Conservation (phyloP, 805 yeast genomes). For the Metschnikowia santaceciliae region DNA sequence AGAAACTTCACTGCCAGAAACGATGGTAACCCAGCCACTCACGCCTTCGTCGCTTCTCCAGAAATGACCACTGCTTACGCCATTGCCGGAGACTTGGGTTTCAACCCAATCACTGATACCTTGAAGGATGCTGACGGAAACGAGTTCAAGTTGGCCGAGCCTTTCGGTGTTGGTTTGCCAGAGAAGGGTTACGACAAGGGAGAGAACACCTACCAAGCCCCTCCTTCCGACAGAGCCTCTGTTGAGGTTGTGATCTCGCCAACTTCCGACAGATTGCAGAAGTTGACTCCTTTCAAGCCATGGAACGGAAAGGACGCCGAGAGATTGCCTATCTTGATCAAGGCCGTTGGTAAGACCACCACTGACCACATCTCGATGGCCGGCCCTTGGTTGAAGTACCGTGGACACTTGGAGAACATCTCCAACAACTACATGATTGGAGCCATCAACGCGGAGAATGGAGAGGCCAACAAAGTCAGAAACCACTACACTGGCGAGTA, state of each 20-base stretch:
- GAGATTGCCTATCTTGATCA: constrained; percentile 88
- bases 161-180: constrained; percentile 89
- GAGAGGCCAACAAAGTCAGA: constrained; percentile 86
- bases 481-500: constrained; percentile 89
- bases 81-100: constrained; percentile 91
- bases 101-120: constrained; percentile 92
- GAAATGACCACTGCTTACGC: constrained; percentile 95
- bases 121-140: constrained; percentile 85
- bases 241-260: constrained; percentile 80
- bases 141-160: constrained; percentile 84
- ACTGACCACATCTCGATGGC: constrained; percentile 99
- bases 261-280: constrained; percentile 93
- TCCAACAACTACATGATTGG: constrained; percentile 99
- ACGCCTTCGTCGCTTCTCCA: constrained; percentile 96
- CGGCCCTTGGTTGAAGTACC: constrained; percentile 99
- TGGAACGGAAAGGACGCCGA: constrained; percentile 96
- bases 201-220: constrained; percentile 94
- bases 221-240: constrained; percentile 78
- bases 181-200: constrained; percentile 87
- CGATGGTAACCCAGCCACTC: constrained; percentile 96
- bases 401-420: constrained; percentile 98
- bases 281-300: constrained; percentile 86
- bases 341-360: constrained; percentile 96
- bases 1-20: constrained; percentile 97
- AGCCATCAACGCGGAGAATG: constrained; percentile 95